Conservation (phyloP, 768 basidiomycete species). For the Leucogyrophana mollusca region DNA sequence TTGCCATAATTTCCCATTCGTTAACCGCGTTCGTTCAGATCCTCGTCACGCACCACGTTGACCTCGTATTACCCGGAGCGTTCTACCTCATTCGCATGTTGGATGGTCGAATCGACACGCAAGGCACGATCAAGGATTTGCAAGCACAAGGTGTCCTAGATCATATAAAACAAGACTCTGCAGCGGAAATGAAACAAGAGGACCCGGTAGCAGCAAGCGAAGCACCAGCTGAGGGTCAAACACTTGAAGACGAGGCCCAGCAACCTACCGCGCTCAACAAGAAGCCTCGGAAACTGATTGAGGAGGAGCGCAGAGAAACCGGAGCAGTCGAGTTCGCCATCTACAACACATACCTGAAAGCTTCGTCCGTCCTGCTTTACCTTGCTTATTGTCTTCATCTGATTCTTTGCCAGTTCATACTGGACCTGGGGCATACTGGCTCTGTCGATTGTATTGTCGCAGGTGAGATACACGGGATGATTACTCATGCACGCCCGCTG, state of each 20-base stretch:
- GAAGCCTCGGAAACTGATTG: conserved; percentile 70
- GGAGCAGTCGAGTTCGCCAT: conserved; percentile 82
- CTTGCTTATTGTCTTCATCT: neutral
- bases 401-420: conserved; percentile 20
- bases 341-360: conserved; percentile 67
- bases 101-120: conserved; percentile 76
- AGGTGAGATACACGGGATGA: conserved; percentile 3
- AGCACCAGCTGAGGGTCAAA: conserved; percentile 7
- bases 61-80: conserved; percentile 74
- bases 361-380: conserved; percentile 44
- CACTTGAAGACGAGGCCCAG: neutral
- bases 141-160: conserved; percentile 60
- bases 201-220: conserved; percentile 25
- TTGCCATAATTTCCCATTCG: neutral
- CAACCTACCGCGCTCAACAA: conserved; percentile 29
- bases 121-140: conserved; percentile 68
- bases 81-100: conserved; percentile 76
- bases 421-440: conserved; percentile 27
- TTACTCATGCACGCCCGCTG: too few relatives aligned
- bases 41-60: conserved; percentile 82
- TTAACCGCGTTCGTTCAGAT: conserved; percentile 38
- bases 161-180: conserved; percentile 53
- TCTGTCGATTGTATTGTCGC: conserved; percentile 20
- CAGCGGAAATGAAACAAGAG: conserved; percentile 49
- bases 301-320: conserved; percentile 78